phyloP scores from a whole-genome alignment of 495 filamentous ascomycete species.

The Cladorrhinum samala region DNA sequence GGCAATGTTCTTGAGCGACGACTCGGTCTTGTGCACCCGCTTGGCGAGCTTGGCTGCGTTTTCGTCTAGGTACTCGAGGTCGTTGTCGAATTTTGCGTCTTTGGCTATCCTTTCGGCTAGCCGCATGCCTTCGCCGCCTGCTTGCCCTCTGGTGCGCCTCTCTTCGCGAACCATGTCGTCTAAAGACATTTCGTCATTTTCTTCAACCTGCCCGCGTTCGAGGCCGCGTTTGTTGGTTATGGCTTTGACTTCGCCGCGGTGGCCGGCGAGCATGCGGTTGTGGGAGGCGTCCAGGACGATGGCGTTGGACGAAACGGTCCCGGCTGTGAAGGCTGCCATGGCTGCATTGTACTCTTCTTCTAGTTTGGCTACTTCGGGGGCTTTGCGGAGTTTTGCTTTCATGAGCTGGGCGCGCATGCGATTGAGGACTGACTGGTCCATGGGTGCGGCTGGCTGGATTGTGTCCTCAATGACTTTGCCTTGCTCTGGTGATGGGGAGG shows the following conservation, averaged over 20 bases:
- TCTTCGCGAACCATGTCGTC: constrained; percentile 96
- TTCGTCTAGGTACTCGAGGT: constrained; percentile 95
- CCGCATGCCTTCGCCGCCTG: constrained; percentile 72
- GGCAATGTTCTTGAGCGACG: constrained; percentile 81
- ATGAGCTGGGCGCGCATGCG: constrained; percentile 85
- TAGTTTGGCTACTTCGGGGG: constrained; percentile 67
- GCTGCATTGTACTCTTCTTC: constrained; percentile 80
- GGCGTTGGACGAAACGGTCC: constrained; percentile 52
- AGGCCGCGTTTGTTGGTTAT: constrained; percentile 70
- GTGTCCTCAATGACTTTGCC: constrained; percentile 38
- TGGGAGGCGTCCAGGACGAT: constrained; percentile 84
- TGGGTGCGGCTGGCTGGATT: constrained; percentile 34
- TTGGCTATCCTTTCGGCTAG: constrained; percentile 89
- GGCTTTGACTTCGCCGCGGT: constrained; percentile 67
- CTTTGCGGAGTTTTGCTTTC: constrained; percentile 79
- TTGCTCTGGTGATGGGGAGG: constrained; percentile 31
- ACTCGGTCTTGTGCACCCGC: constrained; percentile 79
- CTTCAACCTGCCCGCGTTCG: constrained; percentile 72
- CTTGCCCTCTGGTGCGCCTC: constrained; percentile 68
- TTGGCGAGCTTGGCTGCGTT: constrained; percentile 89
- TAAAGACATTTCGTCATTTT: constrained; percentile 93
- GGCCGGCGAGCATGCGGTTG: constrained; percentile 76
- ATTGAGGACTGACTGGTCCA: constrained; percentile 79
- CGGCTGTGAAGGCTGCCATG: constrained; percentile 45
- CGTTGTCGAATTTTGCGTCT: constrained; percentile 85